Evolutionary conservation across 2,329 filamentous ascomycete genomes (phyloP), one percentile per base, ranked within the genome.

Genomic region (Periconia digitata): DNA sequence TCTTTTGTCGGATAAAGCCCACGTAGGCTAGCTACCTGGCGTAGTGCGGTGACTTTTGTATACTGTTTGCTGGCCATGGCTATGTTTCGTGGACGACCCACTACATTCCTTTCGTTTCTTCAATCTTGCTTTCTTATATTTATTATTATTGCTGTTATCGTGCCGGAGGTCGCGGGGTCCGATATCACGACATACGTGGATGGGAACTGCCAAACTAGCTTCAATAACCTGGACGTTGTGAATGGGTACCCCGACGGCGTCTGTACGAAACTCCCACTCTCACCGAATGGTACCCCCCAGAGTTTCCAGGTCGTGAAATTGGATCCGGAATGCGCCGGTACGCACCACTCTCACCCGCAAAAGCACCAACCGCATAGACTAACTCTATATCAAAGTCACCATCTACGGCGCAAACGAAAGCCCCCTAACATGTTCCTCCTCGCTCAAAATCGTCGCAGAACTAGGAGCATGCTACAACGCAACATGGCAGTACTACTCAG

Each of bases 401-500:
- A 18, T 67, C 8, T 67, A 67, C 41, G 60, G 57, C 3, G 50
- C 41, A 15, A 56, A 64, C 21, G 37, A 41, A 15, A 44, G 50
- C 3, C 43, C 47, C 1, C 20, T 47, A 16, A 40, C 51, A 6
- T 64, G 61, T 29, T 64, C 61, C 0, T 50, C 56, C 6, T 43
- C 50, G 6, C 47, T 53, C 6, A 53, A 57, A 15, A 54, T 58
- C 10, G 48, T 62, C 2, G 61, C 55, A 7, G 51, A 58, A 8
- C 40, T 63, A 10, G 58, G 53, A 4, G 54, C 44, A 8, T 67
- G 64, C 47, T 67, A 66, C 44, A 61, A 62, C 37, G 49, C 60
- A 2, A 56, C 59, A 6, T 67, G 62, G 61, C 44, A 50, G 7
- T 65, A 63, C 29, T 67, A 63, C 44, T 63, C 61, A 27, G 60